Conservation (phyloP, 2,329 filamentous ascomycete genomes). For the Periconia digitata region DNA sequence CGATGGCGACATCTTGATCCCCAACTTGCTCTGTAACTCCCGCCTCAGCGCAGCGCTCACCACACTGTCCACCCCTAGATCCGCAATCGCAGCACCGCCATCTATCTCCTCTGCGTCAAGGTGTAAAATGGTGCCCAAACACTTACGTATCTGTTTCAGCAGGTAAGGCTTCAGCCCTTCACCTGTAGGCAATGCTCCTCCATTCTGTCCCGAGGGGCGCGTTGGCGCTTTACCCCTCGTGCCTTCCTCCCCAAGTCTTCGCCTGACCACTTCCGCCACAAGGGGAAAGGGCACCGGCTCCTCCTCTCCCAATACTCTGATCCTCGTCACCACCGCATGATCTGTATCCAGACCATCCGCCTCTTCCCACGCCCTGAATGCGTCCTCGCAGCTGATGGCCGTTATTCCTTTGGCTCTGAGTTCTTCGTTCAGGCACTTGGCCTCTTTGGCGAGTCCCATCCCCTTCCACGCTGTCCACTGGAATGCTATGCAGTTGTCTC, state of each 20-base stretch:
- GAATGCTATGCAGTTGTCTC: constrained; percentile 47
- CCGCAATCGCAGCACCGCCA: constrained; percentile 33
- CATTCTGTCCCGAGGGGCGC: constrained; percentile 9
- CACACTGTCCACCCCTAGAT: constrained; percentile 46
- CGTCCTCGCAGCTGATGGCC: constrained; percentile 46
- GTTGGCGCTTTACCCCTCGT: not conserved
- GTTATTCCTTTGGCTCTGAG: constrained; percentile 48
- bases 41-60: constrained; percentile 43
- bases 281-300: constrained; percentile 27
- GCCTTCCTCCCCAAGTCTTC: constrained; percentile 2
- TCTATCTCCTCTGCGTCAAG: constrained; percentile 40
- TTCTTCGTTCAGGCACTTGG: constrained; percentile 46
- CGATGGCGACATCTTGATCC: constrained; percentile 43
- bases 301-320: constrained; percentile 30
- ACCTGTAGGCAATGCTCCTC: not conserved
- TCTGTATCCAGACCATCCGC: constrained; percentile 39
- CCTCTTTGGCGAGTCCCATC: constrained; percentile 36
- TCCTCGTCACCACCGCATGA: constrained; percentile 44
- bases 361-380: constrained; percentile 47
- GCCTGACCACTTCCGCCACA: constrained; percentile 17
- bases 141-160: constrained; percentile 32
- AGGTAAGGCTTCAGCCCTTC: constrained; percentile 36
- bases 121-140: constrained; percentile 39
- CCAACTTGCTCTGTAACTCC: constrained; percentile 38
- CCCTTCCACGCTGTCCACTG: constrained; percentile 49